Base-by-base conservation (phyloP, 495 filamentous ascomycete species). In the Penicillium bialowiezense region DNA sequence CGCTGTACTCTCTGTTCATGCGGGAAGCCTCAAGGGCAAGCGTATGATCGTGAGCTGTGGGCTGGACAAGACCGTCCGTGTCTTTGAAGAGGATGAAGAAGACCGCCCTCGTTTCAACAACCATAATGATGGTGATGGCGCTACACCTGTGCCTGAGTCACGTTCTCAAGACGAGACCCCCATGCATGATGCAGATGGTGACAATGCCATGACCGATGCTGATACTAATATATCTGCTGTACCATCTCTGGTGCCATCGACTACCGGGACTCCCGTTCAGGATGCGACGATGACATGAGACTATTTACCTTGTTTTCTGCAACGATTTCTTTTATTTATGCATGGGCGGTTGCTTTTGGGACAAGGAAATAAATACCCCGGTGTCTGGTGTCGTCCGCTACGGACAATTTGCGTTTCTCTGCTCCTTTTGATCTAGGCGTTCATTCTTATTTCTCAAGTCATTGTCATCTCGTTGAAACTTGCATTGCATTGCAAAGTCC, bases 1-100 rank as follows among this genome's bases (percentile, higher is more conserved):
- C 31, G 82, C 85, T n/a, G 91, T 96, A 14, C 76, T 96, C 44
- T 88, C 88, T 55, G 90, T 96, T 24, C 89, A 96, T 53, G 77
- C 85, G 5, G 70, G 69, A 24, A 49, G 56, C 33, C 33, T 69
- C n/a, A 58, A 60, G 1, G 62, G 62, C 5, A 65, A 68, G 43
- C 68, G 71, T 12, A 51, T 69, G 20, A 57, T 89, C 41, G 85
- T 81, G 2, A 88, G 83, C 57, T 81, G 79, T 51, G 81, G 85
- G 0, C 42, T 85, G 29, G 86, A 89, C 54, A 70, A 71, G 48
- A 86, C 81, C 7, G 75, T 89, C 6, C 73, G 81, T 34, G 69
- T 89, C 14, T 89, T 84, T 80, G 76, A 76, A 44, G 70, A 75
- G 48, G 53, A 56, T 9, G 41, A 55, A 9, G 64, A 68, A 15